Percentiles rank a stretch among this genome's conserved stretches.
Evolutionary conservation across 2,329 filamentous ascomycete genomes (phyloP).

Genomic region (Claviceps sp.): DNA sequence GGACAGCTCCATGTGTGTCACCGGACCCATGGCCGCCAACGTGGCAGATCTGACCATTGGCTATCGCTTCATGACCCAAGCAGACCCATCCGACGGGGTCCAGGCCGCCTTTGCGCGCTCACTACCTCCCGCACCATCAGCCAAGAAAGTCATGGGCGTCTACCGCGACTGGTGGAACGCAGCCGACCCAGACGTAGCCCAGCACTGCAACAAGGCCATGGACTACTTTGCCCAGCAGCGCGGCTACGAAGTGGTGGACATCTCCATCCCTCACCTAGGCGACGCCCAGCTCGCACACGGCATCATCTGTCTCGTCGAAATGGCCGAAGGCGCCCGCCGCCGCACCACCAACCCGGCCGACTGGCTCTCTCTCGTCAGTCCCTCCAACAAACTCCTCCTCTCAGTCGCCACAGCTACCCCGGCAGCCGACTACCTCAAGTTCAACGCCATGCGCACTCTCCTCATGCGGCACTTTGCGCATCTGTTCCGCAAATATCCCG

Average conservation of each 20-base stretch:
- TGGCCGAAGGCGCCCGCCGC: constrained; percentile 33
- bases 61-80: constrained; percentile 68
- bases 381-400: constrained; percentile 58
- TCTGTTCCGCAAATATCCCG: constrained; percentile 57
- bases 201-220: constrained; percentile 48
- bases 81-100: constrained; percentile 48
- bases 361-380: constrained; percentile 43
- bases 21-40: constrained; percentile 63
- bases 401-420: constrained; percentile 50
- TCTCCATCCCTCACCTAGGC: constrained; percentile 51
- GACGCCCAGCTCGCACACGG: constrained; percentile 68
- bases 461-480: constrained; percentile 67
- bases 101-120: constrained; percentile 52
- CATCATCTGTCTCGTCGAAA: constrained; percentile 63
- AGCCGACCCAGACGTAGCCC: constrained; percentile 47
- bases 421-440: constrained; percentile 56
- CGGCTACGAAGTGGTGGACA: constrained; percentile 39
- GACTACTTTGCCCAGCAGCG: constrained; percentile 39
- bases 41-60: constrained; percentile 67
- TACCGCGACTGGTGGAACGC: constrained; percentile 36
- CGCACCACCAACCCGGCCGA: constrained; percentile 29
- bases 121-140: constrained; percentile 24
- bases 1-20: constrained; percentile 44
- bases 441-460: constrained; percentile 58
- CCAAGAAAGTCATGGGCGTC: constrained; percentile 57